Percentiles rank a stretch among this genome's conserved stretches.
phyloP scores from a whole-genome alignment of 768 basidiomycete species.

The Phanerochaete carnosa region DNA sequence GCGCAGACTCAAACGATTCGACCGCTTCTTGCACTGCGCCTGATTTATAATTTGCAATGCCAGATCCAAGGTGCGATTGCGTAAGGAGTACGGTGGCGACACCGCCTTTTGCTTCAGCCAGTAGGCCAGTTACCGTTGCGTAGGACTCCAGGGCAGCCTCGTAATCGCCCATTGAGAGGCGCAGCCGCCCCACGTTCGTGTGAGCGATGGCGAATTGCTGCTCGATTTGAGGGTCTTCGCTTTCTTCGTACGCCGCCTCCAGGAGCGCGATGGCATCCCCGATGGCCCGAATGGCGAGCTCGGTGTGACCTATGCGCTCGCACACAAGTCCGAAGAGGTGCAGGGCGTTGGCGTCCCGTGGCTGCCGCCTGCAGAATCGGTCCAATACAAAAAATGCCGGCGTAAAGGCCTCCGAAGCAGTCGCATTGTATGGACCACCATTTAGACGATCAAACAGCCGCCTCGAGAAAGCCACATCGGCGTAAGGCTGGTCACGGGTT shows the following conservation, averaged over 20 bases:
- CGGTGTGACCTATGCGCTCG: constrained; percentile 74
- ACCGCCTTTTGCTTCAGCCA: constrained; percentile 44
- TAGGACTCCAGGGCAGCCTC: constrained; percentile 64
- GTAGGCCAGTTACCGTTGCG: constrained; percentile 66
- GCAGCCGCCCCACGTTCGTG: constrained; percentile 74
- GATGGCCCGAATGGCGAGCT: constrained; percentile 56
- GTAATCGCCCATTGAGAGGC: constrained; percentile 58
- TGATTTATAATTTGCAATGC: constrained; percentile 65
- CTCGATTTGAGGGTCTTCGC: constrained; percentile 78
- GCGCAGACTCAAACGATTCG: constrained; percentile 61
- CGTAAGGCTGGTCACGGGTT: constrained; percentile 55
- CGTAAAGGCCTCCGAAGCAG: constrained; percentile 49
- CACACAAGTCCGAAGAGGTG: constrained; percentile 85
- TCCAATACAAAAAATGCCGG: constrained; percentile 80
- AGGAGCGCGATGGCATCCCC: constrained; percentile 63
- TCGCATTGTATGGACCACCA: constrained; percentile 13
- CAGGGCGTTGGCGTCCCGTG: constrained; percentile 68
- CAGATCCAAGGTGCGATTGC: constrained; percentile 69
- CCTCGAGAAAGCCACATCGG: constrained; percentile 73
- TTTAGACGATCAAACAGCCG: constrained; percentile 48
- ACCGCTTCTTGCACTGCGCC: constrained; percentile 63
- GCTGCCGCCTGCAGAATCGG: constrained; percentile 66
- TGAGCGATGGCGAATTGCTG: constrained; percentile 78
- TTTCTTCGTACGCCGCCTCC: constrained; percentile 86
- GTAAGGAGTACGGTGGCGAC: constrained; percentile 45